Evolutionary conservation across 2,329 filamentous ascomycete genomes (phyloP), one percentile per base, ranked within the genome.

Genomic region (Elsinoe perseae): DNA sequence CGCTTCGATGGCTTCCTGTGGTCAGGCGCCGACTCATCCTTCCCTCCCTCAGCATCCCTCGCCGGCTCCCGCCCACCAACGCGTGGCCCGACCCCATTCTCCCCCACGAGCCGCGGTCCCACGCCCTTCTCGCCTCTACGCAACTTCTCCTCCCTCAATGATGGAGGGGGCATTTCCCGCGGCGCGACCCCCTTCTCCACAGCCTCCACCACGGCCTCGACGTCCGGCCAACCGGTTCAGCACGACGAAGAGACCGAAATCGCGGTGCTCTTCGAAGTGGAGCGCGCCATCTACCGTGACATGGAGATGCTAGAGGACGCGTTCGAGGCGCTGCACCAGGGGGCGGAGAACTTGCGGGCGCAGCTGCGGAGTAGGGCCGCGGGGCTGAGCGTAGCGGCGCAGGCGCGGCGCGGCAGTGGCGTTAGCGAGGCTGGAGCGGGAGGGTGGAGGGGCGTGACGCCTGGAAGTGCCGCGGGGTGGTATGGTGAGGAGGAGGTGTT

Each of bases 281-380:
- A 97, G 71, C 83, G 90, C 5, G 89, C 95, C 66, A 95, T 97
- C 57, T 96, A 92, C 72, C 80, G 83, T 30, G 89, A 91, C 60
- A 97, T 97, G 92, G 92, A 97, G 72, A 84, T 84, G 0, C 80
- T 97, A 21, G 92, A 97, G 70, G 89, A 96, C 66, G 90, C 91
- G 0, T 96, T 97, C 64, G 92, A 97, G 73, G 83, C 82, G 25
- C 77, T 97, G n/a, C 92, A 97, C 68, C 80, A 83, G 62, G 86
- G 85, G 65, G 92, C 92, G 1, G 90, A 96, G 72, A 71, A 78
- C 16, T 87, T 96, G 14, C 84, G 92, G 4, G 84, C 82, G 20
- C 82, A 85, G 0, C 77, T 97, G 4, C 85, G 91, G 4, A 87
- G 93, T 67, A 86, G 92, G 38, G 84, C 85, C 12, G 89, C 89